These are phyloP conservation scores for Herpetomonas muscarum DNA, from an alignment of 208 protist species.

Conservation along the genomic window DNA sequence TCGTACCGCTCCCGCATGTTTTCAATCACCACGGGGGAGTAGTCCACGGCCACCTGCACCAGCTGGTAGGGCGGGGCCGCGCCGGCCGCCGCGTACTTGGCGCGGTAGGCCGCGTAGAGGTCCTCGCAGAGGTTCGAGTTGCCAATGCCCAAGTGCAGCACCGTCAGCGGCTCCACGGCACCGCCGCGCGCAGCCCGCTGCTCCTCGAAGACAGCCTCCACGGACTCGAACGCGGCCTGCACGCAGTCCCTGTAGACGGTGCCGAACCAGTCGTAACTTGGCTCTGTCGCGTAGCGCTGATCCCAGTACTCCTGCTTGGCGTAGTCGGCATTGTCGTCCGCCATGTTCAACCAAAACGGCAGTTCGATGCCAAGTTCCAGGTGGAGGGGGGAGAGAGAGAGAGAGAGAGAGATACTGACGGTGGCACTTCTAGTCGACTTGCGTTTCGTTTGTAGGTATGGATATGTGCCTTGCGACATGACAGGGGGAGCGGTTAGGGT, in stretches of 20 bases:
- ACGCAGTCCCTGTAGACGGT: slow-evolving; percentile 62
- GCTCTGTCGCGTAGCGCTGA: slow-evolving; percentile 54
- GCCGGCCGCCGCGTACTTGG: slow-evolving; percentile 9
- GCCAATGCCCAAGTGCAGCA: slow-evolving; percentile 79
- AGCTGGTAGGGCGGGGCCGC: slow-evolving; percentile 38
- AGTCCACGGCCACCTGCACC: slow-evolving; percentile 80
- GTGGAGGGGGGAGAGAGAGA: slow-evolving; percentile 2
- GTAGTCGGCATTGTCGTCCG: slow-evolving; percentile 67
- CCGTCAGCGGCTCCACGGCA: slow-evolving; percentile 19
- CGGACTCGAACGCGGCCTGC: slow-evolving; percentile 29
- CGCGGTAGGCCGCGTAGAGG: slow-evolving; percentile 29
- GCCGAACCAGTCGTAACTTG: slow-evolving; percentile 81
- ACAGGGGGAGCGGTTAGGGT: too few relatives aligned
- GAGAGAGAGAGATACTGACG: too few relatives aligned
- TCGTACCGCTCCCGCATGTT: slow-evolving; percentile 55
- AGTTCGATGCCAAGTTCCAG: not conserved
- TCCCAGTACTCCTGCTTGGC: slow-evolving; percentile 75
- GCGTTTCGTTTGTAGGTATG: too few relatives aligned
- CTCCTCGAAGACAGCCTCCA: slow-evolving; percentile 32
- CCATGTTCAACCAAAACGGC: not conserved
- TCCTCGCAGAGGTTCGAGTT: slow-evolving; percentile 75
- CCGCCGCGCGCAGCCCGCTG: not conserved
- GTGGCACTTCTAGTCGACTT: too few relatives aligned
- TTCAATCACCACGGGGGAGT: slow-evolving; percentile 73
- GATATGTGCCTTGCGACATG: too few relatives aligned